Evolutionary conservation across 78 protist genomes (phyloP), one percentile per base, ranked within the genome.

Genomic region (Isochrysis galbana): DNA sequence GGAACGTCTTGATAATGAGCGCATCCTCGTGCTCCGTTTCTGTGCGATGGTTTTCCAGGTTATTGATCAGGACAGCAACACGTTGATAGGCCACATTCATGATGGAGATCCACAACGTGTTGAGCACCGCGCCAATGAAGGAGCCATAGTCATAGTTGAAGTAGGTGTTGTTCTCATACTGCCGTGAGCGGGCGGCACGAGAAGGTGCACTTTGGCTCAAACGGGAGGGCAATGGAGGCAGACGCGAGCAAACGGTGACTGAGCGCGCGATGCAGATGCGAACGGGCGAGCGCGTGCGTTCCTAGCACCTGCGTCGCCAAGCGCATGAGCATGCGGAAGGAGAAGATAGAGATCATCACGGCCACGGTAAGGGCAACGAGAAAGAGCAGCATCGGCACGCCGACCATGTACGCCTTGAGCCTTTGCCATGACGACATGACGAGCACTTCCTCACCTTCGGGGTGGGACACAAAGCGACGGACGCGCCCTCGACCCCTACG

Each of bases 11-110:
- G 77, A 89, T 2, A 36, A 92, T 92, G n/a, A 95, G 93, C 29
- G 41, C 5, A 69, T 91, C 82, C 42, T 95, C 93, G 55, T 46
- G 95, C 69, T 91, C 82, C 11, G 94, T 84, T 34, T 93, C 74
- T 25, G 95, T 95, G 44, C 94, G 91, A 86, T 96, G 95, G 92
- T 93, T 93, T 51, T 95, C 96, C 95, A 96, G 94, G 34, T 82
- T 67, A 67, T 87, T 96, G 36, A 95, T 87, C n/a, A 0, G 0
- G 38, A 17, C 14, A 48, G 93, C 94, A 36, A 95, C 41, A 34
- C 19, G 5, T 11, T 0, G 36, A 93, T 90, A 95, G 11, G 94
- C 26, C 21, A 1, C 0, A 77, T 34, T 19, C 48, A 90, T 25
- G 25, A 90, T 2, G 32, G 38, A 5, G 87, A 94, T 61, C 77